Evolutionary conservation across 2,329 filamentous ascomycete genomes (phyloP).

Genomic region (Sporothrix pseudoabietina): DNA sequence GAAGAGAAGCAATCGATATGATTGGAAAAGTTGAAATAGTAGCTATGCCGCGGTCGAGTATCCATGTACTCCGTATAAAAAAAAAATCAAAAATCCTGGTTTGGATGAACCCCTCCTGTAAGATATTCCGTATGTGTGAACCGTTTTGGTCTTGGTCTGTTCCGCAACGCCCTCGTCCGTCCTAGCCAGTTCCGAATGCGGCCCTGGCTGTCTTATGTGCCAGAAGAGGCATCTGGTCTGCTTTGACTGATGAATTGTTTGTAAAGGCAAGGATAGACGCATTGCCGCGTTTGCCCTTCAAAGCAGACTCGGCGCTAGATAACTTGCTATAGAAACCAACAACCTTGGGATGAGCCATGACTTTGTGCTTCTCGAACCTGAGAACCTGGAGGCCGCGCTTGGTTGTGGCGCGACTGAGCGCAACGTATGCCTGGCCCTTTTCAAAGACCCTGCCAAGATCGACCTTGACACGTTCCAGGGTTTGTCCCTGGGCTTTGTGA

Average conservation of each 20-base stretch:
- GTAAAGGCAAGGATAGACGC: conserved; percentile 48
- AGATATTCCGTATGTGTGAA: background rate
- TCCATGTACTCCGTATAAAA: background rate
- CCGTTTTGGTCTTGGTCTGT: no score
- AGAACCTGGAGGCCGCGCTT: conserved; percentile 86
- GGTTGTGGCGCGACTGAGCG: conserved; percentile 85
- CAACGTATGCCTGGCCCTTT: conserved; percentile 96
- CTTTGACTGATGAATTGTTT: conserved; percentile 41
- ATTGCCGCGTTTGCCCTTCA: conserved; percentile 39
- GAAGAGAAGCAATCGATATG: background rate
- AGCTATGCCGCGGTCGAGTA: background rate
- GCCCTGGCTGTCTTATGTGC: conserved; percentile 13
- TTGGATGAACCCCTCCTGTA: background rate
- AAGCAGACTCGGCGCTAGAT: conserved; percentile 64
- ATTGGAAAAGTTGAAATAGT: background rate
- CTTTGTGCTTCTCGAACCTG: conserved; percentile 84
- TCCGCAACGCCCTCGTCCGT: background rate
- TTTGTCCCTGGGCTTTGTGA: conserved; percentile 97
- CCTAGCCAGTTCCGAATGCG: conserved; percentile 1
- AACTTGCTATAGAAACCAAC: conserved; percentile 82
- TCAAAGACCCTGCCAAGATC: conserved; percentile 92
- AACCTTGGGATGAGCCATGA: conserved; percentile 91
- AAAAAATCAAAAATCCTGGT: background rate
- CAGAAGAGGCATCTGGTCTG: conserved; percentile 40
- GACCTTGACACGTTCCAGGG: conserved; percentile 89